These are phyloP conservation scores for Lyophyllum semitale DNA, from an alignment of 768 basidiomycete genomes.

Conservation along the genomic window DNA sequence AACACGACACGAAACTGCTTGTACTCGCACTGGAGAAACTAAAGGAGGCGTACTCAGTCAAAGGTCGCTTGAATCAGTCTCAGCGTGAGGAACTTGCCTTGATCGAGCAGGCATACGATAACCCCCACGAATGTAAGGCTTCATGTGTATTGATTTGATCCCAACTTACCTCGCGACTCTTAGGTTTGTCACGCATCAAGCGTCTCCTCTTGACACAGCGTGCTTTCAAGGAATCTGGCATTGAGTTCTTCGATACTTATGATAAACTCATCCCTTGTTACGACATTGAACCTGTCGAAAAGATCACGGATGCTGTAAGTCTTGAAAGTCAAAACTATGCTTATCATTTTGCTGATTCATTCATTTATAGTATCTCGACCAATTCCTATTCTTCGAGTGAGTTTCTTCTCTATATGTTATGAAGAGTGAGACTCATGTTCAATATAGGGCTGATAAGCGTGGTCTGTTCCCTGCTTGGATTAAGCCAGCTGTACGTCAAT, in stretches of 20 bases:
- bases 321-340: background rate
- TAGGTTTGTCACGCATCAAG: conserved; percentile 94
- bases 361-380: conserved; percentile 77
- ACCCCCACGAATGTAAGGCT: conserved; percentile 90
- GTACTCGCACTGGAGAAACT: conserved; percentile 97
- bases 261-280: conserved; percentile 99
- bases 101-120: conserved; percentile 99
- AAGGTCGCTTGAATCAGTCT: conserved; percentile 96
- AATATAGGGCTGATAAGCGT: conserved; percentile 83
- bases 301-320: conserved; percentile 96
- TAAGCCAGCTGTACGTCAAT: conserved; percentile 73
- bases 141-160: background rate
- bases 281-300: conserved; percentile 99
- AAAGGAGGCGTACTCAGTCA: conserved; percentile 98
- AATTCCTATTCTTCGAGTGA: conserved; percentile 96
- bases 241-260: conserved; percentile 96
- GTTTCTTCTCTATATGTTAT: conserved; percentile 11
- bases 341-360: conserved; percentile 13
- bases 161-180: background rate
- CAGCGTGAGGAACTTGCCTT: conserved; percentile 97
- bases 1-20: conserved; percentile 97
- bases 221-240: conserved; percentile 97
- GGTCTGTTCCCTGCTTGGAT: conserved; percentile 99
- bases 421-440: conserved; percentile 1
- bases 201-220: conserved; percentile 94